phyloP scores from a whole-genome alignment of 2,329 filamentous ascomycete species.

The Byssothecium circinans region DNA sequence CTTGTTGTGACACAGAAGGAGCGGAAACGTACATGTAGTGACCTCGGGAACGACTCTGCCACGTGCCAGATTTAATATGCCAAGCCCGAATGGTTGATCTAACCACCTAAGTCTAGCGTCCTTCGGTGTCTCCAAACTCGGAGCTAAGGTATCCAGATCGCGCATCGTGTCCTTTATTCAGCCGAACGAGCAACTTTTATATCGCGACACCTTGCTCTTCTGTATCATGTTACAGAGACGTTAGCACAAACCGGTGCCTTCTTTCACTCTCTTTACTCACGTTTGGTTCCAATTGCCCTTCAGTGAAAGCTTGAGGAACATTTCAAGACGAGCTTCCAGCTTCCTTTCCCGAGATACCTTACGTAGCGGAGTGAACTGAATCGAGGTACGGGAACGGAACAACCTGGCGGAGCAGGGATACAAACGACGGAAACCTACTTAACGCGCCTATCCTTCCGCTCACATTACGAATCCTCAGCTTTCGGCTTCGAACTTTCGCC shows the following conservation, averaged over 20 bases:
- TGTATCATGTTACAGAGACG: conserved; percentile 15
- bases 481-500: background rate
- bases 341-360: background rate
- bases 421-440: no score
- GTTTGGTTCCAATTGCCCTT: background rate
- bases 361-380: background rate
- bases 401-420: no score
- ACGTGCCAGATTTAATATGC: background rate
- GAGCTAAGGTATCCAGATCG: conserved; percentile 23
- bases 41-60: background rate
- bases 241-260: conserved; percentile 12
- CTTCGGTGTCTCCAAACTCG: background rate
- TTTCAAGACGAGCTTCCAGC: background rate
- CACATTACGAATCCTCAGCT: no score
- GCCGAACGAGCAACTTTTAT: conserved; percentile 23
- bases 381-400: background rate
- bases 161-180: conserved; percentile 37
- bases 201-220: conserved; percentile 7
- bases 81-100: background rate
- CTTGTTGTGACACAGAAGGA: background rate
- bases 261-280: conserved; percentile 13
- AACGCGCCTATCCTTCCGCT: no score
- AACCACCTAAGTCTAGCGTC: background rate
- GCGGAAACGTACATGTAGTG: background rate
- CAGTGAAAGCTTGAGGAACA: background rate